These are phyloP conservation scores for Cercospora sp. DNA, from an alignment of 2,329 filamentous ascomycete species.

Conservation along the genomic window DNA sequence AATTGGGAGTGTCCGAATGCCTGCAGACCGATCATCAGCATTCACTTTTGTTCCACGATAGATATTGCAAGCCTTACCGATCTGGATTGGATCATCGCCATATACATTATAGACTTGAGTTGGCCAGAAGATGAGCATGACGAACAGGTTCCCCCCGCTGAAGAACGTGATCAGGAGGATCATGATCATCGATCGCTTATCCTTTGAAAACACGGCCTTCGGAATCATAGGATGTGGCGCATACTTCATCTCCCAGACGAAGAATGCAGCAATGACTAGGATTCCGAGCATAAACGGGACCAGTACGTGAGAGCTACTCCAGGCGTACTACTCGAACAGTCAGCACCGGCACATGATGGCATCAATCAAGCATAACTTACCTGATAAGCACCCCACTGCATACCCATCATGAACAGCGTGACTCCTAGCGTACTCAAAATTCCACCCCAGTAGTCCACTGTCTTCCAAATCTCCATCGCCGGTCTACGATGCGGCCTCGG, in stretches of 20 bases:
- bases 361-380: slow-evolving; percentile 9
- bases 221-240: slow-evolving; percentile 41
- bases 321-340: slow-evolving; percentile 33
- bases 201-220: slow-evolving; percentile 33
- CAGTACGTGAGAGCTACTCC: slow-evolving; percentile 38
- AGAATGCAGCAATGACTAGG: slow-evolving; percentile 37
- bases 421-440: slow-evolving; percentile 54
- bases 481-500: slow-evolving; percentile 34
- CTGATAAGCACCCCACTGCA: slow-evolving; percentile 35
- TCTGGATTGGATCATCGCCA: slow-evolving; percentile 58
- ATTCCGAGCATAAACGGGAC: slow-evolving; percentile 39
- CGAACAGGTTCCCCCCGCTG: slow-evolving; percentile 44
- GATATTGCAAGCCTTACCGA: slow-evolving; percentile 48
- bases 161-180: slow-evolving; percentile 47
- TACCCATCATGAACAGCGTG: slow-evolving; percentile 54
- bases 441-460: slow-evolving; percentile 56
- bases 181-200: slow-evolving; percentile 40
- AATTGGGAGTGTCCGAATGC: slow-evolving; percentile 62
- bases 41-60: not conserved
- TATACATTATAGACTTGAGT: slow-evolving; percentile 66
- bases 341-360: not conserved
- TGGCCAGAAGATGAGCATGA: slow-evolving; percentile 60
- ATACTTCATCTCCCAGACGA: slow-evolving; percentile 37
- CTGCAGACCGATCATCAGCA: not conserved
- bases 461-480: slow-evolving; percentile 45